Percentiles rank a stretch among this genome's conserved stretches.
These are phyloP conservation scores for Plectranthus barbatus DNA, from an alignment of 257 asterid species.

Conservation along the genomic window DNA sequence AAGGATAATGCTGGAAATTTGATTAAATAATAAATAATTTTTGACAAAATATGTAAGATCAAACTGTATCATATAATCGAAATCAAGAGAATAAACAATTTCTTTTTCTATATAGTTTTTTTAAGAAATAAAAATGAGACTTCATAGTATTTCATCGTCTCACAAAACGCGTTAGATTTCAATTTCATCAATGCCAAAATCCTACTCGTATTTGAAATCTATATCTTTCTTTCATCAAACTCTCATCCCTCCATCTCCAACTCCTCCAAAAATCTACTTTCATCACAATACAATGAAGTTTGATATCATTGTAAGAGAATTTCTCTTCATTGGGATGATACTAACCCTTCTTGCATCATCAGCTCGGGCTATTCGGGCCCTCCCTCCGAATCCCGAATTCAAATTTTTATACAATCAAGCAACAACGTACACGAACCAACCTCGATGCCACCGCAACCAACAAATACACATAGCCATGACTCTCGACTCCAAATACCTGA, in stretches of 20 bases:
- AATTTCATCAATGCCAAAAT: not conserved
- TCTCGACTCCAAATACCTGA: conserved; percentile 46
- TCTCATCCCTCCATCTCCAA: too few species aligned
- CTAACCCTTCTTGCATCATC: conserved; percentile 19
- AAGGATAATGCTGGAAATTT: too few species aligned
- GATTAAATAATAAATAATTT: too few species aligned
- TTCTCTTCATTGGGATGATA: too few species aligned
- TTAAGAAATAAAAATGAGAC: not conserved
- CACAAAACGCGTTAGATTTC: conserved; percentile 11
- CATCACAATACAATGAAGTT: too few species aligned
- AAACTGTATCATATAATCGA: too few species aligned
- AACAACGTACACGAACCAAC: conserved; percentile 31
- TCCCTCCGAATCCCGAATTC: conserved; percentile 7
- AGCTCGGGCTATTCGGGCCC: conserved; percentile 15
- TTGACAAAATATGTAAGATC: too few species aligned
- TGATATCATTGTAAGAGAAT: too few species aligned
- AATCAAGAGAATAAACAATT: too few species aligned
- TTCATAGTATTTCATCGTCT: not conserved
- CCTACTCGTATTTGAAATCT: not conserved
- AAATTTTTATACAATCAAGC: conserved; percentile 21
- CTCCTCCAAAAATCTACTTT: too few species aligned
- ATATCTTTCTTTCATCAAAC: not conserved
- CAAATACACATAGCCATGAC: conserved; percentile 59
- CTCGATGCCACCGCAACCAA: conserved; percentile 19
- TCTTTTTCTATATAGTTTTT: too few species aligned